Evolutionary conservation across 1,284 basidiomycete genomes (phyloP), one percentile per base, ranked within the genome.

Genomic region (Fomitopsis pinicola): DNA sequence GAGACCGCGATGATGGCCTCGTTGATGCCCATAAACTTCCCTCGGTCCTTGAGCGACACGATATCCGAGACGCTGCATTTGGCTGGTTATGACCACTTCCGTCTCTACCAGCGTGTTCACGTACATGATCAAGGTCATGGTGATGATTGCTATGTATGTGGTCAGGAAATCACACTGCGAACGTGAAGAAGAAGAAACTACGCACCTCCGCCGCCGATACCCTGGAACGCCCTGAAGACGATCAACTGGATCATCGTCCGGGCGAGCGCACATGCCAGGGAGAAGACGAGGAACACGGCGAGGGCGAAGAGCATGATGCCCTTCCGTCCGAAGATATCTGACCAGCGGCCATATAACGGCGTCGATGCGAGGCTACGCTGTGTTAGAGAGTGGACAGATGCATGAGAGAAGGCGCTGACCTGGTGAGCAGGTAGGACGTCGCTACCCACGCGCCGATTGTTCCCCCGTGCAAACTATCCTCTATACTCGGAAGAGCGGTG

Each of bases 191-290:
- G 28, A 2, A 50, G 12, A 46, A 1, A n/a, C 15, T 19, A 35
- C 33, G 35, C 14, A 52, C 50, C 50, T 35, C 50, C 50, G 14
- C 50, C 50, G n/a, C 50, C 76, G 1, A 73, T 67, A 17, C 78
- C 78, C 36, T 75, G 67, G 33, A 79, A 59, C 8, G 65, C 69
- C 15, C 82, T 74, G 62, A 82, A 82, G 5, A 81, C 70, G 67
- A 84, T 83, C 42, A 85, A 74, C 68, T 81, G 65, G n/a, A 66
- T 63, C 65, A 83, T 80, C 1, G 71, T 74, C 61, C 75, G 68
- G 0, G 73, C 66, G 10, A 75, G 46, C 0, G 71, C 72, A 40
- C 70, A 75, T 19, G 69, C 64, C 12, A 76, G 65, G 61, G 75
- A 64, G 68, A 75, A 69, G 45, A 81, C 73, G 46, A 77, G 65